These are phyloP conservation scores for Atractiella rhizophila DNA, from an alignment of 768 basidiomycete genomes.

Conservation along the genomic window DNA sequence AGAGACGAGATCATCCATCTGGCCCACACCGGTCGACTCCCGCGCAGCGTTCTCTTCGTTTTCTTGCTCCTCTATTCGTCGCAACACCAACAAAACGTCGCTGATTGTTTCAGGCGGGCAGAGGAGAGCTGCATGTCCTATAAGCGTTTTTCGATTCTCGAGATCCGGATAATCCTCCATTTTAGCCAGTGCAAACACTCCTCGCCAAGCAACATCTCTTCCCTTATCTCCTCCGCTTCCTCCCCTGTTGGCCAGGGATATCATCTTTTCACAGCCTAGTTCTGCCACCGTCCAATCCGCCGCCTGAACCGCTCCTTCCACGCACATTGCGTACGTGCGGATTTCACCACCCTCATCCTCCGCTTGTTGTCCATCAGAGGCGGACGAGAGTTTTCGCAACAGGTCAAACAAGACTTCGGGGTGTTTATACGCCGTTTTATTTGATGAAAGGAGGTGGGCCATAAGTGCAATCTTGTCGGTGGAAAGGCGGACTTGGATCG, in stretches of 20 bases:
- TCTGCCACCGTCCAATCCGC: constrained; percentile 56
- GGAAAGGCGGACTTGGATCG: constrained; percentile 76
- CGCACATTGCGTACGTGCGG: constrained; percentile 67
- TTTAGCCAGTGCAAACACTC: constrained; percentile 63
- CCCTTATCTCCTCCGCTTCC: constrained; percentile 1
- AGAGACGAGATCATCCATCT: too few species aligned
- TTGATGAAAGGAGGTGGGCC: constrained; percentile 57
- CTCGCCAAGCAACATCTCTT: constrained; percentile 40
- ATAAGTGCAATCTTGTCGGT: constrained; percentile 72
- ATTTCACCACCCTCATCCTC: constrained; percentile 46
- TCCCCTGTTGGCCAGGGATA: constrained; percentile 22
- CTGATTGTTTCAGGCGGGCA: constrained; percentile 58
- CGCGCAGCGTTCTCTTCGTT: constrained; percentile 27
- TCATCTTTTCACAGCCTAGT: constrained; percentile 46
- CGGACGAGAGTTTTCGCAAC: constrained; percentile 63
- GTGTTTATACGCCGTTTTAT: constrained; percentile 68
- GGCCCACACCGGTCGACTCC: too few species aligned
- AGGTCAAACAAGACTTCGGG: constrained; percentile 77
- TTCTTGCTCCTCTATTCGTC: constrained; percentile 43
- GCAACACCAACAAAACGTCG: constrained; percentile 55
- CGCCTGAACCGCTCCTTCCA: constrained; percentile 55
- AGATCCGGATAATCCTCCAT: constrained; percentile 50
- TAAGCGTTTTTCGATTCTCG: constrained; percentile 37
- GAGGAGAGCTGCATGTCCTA: constrained; percentile 60
- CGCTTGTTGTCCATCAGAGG: too few species aligned